A percentile compares a stretch with the other conserved stretches of the same genome.
Conservation (phyloP, 2,329 filamentous ascomycete species). For the Fusarium domesticum region DNA sequence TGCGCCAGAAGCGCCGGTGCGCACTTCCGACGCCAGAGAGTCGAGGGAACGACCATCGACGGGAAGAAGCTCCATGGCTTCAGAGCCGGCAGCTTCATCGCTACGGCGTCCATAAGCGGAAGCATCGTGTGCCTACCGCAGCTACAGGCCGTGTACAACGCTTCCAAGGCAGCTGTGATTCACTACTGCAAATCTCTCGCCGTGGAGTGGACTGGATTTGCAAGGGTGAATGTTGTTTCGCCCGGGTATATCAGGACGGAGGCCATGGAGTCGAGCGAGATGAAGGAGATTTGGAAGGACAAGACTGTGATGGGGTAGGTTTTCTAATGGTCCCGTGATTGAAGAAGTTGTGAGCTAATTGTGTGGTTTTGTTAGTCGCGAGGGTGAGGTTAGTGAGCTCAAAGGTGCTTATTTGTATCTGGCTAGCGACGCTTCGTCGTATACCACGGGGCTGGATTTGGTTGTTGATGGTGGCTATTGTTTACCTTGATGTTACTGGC, state of each 20-base stretch:
- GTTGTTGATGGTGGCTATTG: constrained; percentile 74
- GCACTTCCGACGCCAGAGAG: constrained; percentile 68
- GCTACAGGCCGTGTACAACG: constrained; percentile 70
- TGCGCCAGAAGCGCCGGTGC: constrained; percentile 67
- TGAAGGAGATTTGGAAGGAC: constrained; percentile 69
- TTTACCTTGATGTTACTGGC: constrained; percentile 39
- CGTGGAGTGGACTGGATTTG: constrained; percentile 75
- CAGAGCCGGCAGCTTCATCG: constrained; percentile 67
- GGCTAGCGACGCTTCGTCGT: constrained; percentile 77
- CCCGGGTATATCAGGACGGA: constrained; percentile 76
- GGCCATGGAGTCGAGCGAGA: constrained; percentile 61
- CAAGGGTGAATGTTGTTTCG: constrained; percentile 68
- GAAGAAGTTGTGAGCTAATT: constrained; percentile 8
- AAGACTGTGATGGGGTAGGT: constrained; percentile 74
- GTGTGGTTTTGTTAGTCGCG: constrained; percentile 51
- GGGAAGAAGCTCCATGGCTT: constrained; percentile 61
- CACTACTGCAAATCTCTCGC: constrained; percentile 65
- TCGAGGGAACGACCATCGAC: constrained; percentile 60
- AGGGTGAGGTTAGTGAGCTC: constrained; percentile 70
- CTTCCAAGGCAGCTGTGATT: constrained; percentile 64
- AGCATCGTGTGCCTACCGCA: constrained; percentile 78
- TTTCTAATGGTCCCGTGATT: background rate
- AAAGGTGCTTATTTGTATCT: constrained; percentile 82
- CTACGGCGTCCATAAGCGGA: constrained; percentile 74
- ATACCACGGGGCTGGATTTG: constrained; percentile 73